Evolutionary conservation across 495 filamentous ascomycete species (phyloP).

Genomic region (Xylaria longipes): DNA sequence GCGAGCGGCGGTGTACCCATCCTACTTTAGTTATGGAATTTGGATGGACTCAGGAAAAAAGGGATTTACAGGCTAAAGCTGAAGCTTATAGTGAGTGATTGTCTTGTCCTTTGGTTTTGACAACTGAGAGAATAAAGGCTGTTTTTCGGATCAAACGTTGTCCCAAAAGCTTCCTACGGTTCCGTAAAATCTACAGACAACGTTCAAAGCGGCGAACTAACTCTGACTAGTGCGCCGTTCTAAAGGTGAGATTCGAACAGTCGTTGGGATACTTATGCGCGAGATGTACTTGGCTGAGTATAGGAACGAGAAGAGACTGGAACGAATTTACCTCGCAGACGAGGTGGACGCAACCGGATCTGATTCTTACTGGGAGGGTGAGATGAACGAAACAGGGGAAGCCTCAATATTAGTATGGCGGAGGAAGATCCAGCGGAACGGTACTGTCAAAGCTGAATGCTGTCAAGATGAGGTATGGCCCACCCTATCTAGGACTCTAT

Average conservation of each 20-base stretch:
- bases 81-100: conserved; percentile 7
- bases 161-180: too few species aligned
- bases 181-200: neutral
- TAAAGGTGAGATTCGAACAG: conserved; percentile 12
- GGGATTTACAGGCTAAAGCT: neutral
- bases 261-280: neutral
- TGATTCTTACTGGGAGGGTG: neutral
- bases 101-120: neutral
- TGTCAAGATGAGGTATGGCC: neutral
- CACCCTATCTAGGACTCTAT: neutral
- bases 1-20: neutral
- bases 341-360: neutral
- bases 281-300: neutral
- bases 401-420: conserved; percentile 10
- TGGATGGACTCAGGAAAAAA: neutral
- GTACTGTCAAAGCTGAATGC: neutral
- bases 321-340: neutral
- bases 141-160: neutral
- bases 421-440: neutral
- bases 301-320: conserved; percentile 4
- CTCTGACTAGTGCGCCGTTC: neutral
- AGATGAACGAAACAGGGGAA: neutral
- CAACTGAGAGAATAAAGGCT: neutral
- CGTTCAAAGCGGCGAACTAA: neutral
- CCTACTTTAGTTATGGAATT: conserved; percentile 6